Base-by-base conservation (phyloP, 257 asterid genomes). In the Linderniella brevidens region DNA sequence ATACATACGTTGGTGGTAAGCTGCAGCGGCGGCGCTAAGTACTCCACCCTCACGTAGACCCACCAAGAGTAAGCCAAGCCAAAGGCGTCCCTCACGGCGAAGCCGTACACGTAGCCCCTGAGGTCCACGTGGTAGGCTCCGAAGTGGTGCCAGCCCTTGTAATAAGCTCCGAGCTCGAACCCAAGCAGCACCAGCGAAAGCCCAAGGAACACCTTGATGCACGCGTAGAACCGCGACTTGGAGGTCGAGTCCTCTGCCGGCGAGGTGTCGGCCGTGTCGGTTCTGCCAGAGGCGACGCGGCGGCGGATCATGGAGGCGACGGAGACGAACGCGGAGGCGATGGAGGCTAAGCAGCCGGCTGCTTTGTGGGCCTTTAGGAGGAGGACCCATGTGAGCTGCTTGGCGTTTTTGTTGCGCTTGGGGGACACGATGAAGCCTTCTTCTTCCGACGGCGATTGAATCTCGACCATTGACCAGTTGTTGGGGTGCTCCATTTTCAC, bases 391-490 rank as follows among this genome's bases (percentile, higher is more conserved):
- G 86, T 73, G 1, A 73, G 66, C 55, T 76, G 86, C 44, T 73
- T 76, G n/a, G 86, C 86, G 55, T 76, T 76, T 68, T 73, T 73
- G 76, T 76, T 70, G 17, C 73, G 60, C 25, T 69, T 49, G 19
- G 61, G 49, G 12, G 61, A 64, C 64, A 58, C 59, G 11, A 69
- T 48, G 49, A 67, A 73, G 54, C 68, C 76, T 6, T 73, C 78
- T 35, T 73, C 78, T 25, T 25, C 32, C 32, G 32, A 25, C 4
- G 81, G 64, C 5, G 55, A 51, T 65, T 73, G 64, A 0, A 76
- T 64, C 64, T 76, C 86, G 25, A 73, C 78, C 76, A 76, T 76
- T 4, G 86, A 69, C 86, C 86, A 76, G 60, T 76, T 72, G 53
- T 64, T 76, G 1, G 86, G 86, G 62, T 70, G 70, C 60, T 73